Conservation (phyloP, 345 rosid genomes). For the Gynandropsis gynandra region DNA sequence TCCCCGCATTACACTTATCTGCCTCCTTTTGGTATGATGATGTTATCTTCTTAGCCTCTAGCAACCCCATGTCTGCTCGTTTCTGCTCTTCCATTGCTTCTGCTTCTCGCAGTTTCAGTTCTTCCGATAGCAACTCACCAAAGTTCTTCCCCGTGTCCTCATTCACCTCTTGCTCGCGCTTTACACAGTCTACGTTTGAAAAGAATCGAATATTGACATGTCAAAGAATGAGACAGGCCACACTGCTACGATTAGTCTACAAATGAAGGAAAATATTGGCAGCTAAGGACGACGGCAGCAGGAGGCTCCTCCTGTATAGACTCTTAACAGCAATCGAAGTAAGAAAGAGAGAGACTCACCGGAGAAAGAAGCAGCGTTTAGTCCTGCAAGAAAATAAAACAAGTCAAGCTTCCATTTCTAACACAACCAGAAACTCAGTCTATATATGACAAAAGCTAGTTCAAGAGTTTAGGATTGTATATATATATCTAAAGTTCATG, state of each 20-base stretch:
- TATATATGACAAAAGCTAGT: too few species aligned
- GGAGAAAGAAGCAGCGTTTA: constrained; percentile 52
- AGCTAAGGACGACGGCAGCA: too few species aligned
- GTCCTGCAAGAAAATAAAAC: constrained; percentile 37
- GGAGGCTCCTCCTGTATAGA: too few species aligned
- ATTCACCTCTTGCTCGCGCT: constrained; percentile 74
- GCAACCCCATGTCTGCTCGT: constrained; percentile 62
- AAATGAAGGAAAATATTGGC: too few species aligned
- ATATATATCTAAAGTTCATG: too few species aligned
- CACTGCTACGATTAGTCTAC: too few species aligned
- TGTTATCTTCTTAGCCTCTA: constrained; percentile 90
- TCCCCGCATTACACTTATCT: constrained; percentile 92
- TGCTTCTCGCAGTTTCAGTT: constrained; percentile 71
- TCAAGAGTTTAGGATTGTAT: too few species aligned
- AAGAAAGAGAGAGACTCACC: constrained; percentile 38
- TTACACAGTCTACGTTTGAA: constrained; percentile 55
- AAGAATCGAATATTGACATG: not conserved
- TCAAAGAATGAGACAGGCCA: constrained; percentile 4
- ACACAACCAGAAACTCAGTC: too few species aligned
- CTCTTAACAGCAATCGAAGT: too few species aligned
- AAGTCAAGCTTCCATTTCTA: not conserved
- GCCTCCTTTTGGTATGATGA: constrained; percentile 97
- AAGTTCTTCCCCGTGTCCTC: constrained; percentile 83
- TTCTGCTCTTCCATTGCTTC: constrained; percentile 72
- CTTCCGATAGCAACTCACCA: constrained; percentile 67